Base-by-base conservation (phyloP, 2,329 filamentous ascomycete genomes). In the Coniochaeta sp. region DNA sequence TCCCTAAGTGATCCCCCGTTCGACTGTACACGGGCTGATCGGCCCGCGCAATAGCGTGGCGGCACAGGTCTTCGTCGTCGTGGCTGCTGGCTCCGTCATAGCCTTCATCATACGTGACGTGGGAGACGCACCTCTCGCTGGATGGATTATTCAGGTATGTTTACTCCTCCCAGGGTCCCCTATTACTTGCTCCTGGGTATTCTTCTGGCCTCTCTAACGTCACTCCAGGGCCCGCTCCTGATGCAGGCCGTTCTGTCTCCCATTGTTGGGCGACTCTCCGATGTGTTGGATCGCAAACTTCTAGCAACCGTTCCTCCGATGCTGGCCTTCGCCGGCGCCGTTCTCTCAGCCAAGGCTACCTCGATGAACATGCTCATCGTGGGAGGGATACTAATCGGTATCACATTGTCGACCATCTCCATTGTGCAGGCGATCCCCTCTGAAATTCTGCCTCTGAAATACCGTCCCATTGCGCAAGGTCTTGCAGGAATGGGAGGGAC, bases 171-270 rank as follows among this genome's bases (percentile, higher is more conserved):
- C 18, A 2, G 2, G 7, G 5, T 26, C 4, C 9, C 10, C 7
- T 6, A 10, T 42, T 12, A 42, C n/a, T n/a, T n/a, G n/a, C n/a
- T n/a, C n/a, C n/a, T n/a, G n/a, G n/a, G n/a, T n/a, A n/a, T n/a
- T n/a, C n/a, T n/a, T n/a, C n/a, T n/a, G n/a, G n/a, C n/a, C n/a
- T 42, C 12, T 48, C 42, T 51, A 13, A 38, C 20, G 12, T 42
- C 3, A 13, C 18, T 22, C 26, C 47, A 81, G 72, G 78, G 77
- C 0, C 79, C 78, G 1, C 66, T 82, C 0, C 70, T 82, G 9
- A 79, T 81, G 71, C 79, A 82, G 63, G 72, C 69, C 45, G 78
- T 79, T 2, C 67, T 81, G 1, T 80, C 76, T 1, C 79, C 78
- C 3, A 70, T 81, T 18, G 70, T 81, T 3, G 78, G 79, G 10